These are phyloP conservation scores for Aeschynomene evenia DNA, from an alignment of 306 rosid species.

Conservation along the genomic window DNA sequence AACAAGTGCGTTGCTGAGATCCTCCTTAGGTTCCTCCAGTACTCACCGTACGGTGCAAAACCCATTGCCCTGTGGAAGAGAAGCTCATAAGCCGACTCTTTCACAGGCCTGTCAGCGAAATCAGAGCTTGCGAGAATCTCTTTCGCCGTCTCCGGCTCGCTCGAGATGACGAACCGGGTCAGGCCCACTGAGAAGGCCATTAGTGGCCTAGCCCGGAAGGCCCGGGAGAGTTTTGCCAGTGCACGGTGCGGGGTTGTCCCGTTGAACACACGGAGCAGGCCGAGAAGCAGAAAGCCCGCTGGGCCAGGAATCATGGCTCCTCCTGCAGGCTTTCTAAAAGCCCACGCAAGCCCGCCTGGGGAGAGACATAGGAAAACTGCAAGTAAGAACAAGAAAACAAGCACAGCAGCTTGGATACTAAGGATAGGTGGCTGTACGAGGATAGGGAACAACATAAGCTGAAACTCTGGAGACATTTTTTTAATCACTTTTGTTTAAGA, in stretches of 20 bases:
- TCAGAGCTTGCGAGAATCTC: slow-evolving; percentile 59
- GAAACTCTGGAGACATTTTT: slow-evolving; percentile 49
- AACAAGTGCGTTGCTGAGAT: slow-evolving; percentile 61
- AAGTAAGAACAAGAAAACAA: slow-evolving; percentile 21
- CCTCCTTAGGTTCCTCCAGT: slow-evolving; percentile 78
- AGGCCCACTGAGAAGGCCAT: slow-evolving; percentile 73
- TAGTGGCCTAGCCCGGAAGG: slow-evolving; percentile 36
- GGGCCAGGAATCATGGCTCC: slow-evolving; percentile 57
- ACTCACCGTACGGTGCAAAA: slow-evolving; percentile 73
- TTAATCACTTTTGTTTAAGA: no score
- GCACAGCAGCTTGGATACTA: slow-evolving; percentile 33
- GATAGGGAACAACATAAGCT: slow-evolving; percentile 39
- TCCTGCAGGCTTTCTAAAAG: slow-evolving; percentile 24
- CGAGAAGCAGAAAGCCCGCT: slow-evolving; percentile 41
- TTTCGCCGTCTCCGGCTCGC: slow-evolving; percentile 63
- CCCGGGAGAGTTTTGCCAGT: slow-evolving; percentile 40
- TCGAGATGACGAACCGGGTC: slow-evolving; percentile 60
- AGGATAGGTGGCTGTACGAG: slow-evolving; percentile 22
- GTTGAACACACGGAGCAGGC: slow-evolving; percentile 31
- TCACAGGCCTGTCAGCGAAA: slow-evolving; percentile 72
- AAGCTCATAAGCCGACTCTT: slow-evolving; percentile 76
- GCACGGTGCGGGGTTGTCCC: slow-evolving; percentile 43
- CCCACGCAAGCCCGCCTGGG: slow-evolving; percentile 80
- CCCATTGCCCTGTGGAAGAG: slow-evolving; percentile 79
- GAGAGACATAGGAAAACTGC: slow-evolving; percentile 38